Percentiles rank a stretch among this genome's conserved stretches.
Evolutionary conservation across 2,329 filamentous ascomycete species (phyloP).

Genomic region (Stagonosporopsis chrysanthemi): DNA sequence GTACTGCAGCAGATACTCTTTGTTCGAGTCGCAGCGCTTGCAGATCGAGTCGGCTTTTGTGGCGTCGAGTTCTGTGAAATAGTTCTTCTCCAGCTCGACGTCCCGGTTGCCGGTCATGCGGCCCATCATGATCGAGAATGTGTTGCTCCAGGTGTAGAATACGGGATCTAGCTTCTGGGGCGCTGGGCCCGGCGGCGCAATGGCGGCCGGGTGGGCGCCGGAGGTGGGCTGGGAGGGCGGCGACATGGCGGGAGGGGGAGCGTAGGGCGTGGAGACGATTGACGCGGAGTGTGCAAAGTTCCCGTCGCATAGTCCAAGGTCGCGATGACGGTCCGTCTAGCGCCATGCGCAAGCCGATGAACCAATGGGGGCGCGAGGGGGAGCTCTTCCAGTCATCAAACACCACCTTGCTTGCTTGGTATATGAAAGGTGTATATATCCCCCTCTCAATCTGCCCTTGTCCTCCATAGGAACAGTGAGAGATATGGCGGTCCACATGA

Average conservation of each 20-base stretch:
- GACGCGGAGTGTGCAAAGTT: slow-evolving; percentile 3
- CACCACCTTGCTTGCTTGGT: slow-evolving; percentile 1
- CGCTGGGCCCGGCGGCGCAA: slow-evolving; percentile 24
- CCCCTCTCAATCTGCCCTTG: not conserved
- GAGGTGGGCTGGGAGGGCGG: slow-evolving; percentile 38
- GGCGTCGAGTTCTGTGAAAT: slow-evolving; percentile 77
- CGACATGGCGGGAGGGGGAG: slow-evolving; percentile 29
- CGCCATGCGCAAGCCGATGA: slow-evolving; percentile 34
- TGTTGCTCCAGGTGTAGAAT: slow-evolving; percentile 75
- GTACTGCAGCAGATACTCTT: slow-evolving; percentile 84
- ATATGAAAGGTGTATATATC: slow-evolving; percentile 3
- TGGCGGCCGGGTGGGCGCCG: slow-evolving; percentile 35
- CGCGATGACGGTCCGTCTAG: slow-evolving; percentile 12
- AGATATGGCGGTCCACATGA: slow-evolving; percentile 46
- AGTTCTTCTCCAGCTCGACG: slow-evolving; percentile 59
- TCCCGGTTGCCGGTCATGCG: slow-evolving; percentile 51
- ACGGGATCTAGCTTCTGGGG: slow-evolving; percentile 42
- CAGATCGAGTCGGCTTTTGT: slow-evolving; percentile 81
- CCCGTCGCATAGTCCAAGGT: slow-evolving; percentile 30
- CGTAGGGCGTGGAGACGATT: not conserved
- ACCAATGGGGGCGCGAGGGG: slow-evolving; percentile 29
- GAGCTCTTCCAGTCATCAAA: slow-evolving; percentile 26
- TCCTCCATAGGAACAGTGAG: not conserved
- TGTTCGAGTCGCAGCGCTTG: slow-evolving; percentile 78
- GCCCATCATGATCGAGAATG: slow-evolving; percentile 82